A percentile compares a stretch with the other conserved stretches of the same genome.
Conservation (phyloP, 164 flowering plant species). For the Aristolochia fimbriata region DNA sequence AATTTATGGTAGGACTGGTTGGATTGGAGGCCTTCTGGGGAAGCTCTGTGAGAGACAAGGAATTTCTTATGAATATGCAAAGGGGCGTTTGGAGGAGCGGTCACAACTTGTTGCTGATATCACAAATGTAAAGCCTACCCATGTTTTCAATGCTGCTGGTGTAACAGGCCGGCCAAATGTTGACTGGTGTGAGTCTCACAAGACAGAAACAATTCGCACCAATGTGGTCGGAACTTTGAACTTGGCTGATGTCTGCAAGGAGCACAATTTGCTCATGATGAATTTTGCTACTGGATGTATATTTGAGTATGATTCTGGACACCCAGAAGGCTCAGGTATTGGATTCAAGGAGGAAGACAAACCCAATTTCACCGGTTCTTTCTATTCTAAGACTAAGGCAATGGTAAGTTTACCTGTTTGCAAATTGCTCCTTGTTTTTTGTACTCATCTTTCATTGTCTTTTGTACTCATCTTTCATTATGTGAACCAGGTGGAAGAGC, state of each 20-base stretch:
- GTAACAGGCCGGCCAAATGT: slow-evolving; percentile 71
- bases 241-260: slow-evolving; percentile 58
- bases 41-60: slow-evolving; percentile 51
- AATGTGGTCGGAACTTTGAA: slow-evolving; percentile 65
- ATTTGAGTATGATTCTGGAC: slow-evolving; percentile 54
- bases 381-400: slow-evolving; percentile 62
- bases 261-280: slow-evolving; percentile 44
- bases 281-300: slow-evolving; percentile 66
- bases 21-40: slow-evolving; percentile 64
- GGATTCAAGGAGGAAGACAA: slow-evolving; percentile 59
- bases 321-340: slow-evolving; percentile 58
- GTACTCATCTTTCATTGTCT: too few relatives aligned
- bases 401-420: slow-evolving; percentile 32
- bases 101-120: slow-evolving; percentile 37
- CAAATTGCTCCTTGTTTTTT: neutral
- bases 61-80: slow-evolving; percentile 47
- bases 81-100: slow-evolving; percentile 50
- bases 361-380: slow-evolving; percentile 65
- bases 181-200: slow-evolving; percentile 68
- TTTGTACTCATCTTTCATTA: too few relatives aligned
- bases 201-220: slow-evolving; percentile 51
- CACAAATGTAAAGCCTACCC: slow-evolving; percentile 46
- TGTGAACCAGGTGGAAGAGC: slow-evolving; percentile 51
- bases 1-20: slow-evolving; percentile 59
- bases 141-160: slow-evolving; percentile 65